Evolutionary conservation across 108 stramenopile species (phyloP), one percentile per base, ranked within the genome.

Genomic region (Schizochytrium sp.): DNA sequence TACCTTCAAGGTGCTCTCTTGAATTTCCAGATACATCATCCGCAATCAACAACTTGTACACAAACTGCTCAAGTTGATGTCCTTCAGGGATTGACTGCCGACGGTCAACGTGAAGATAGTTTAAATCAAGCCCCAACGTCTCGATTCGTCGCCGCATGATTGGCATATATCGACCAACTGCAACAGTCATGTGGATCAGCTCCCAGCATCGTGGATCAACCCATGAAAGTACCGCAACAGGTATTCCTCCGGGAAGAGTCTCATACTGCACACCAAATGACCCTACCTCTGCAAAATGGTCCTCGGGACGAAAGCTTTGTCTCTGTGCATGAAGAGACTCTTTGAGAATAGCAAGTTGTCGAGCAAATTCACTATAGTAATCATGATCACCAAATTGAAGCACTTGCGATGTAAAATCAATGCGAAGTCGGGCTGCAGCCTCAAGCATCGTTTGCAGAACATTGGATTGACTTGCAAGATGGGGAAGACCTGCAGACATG

Each of bases 161-260:
- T 8, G 28, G 2, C 42, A 38, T 38, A 12, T 38, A 2, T 38
- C 1, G 64, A 15, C 28, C 2, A 8, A 69, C 64, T 7, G 64
- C 40, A 69, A 69, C 44, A 5, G 64, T 44, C 42, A 15, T 44
- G 64, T 44, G 28, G 28, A 69, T 10, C 40, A 38, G 64, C 8
- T 15, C 12, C 64, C 64, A 69, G 64, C 64, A 69, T 7, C 64
- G 2, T 7, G 28, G 42, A 1, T 69, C 64, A 44, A 69, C 44
- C 64, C 64, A 69, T 60, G 59, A 60, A 60, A 60, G 59, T n/a
- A n/a, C 59, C 1, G 59, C 59, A 60, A n/a, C 28, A 17, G 59
- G 59, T 1, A n/a, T n/a, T 60, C 59, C 28, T 60, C 19, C 59
- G 59, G 59, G 28, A 60, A 0, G 19, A 17, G 28, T 60, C 0